Conservation (phyloP, 805 yeast species). For the Wickerhamomyces queroliae region DNA sequence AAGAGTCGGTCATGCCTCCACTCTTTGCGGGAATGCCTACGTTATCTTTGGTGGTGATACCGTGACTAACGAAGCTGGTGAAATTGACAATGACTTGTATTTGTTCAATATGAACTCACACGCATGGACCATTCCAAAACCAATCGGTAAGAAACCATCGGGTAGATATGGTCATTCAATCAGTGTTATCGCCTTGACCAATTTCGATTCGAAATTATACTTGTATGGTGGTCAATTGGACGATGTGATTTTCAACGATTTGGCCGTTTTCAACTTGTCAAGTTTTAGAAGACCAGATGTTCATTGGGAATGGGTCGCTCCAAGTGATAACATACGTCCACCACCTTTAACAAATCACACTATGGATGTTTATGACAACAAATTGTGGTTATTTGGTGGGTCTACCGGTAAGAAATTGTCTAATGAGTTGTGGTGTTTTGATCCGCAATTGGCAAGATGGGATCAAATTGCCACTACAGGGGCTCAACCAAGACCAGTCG, state of each 20-base stretch:
- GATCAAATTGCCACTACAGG: conserved; percentile 64
- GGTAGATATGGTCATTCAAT: conserved; percentile 96
- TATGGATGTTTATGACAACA: conserved; percentile 73
- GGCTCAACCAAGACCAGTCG: conserved; percentile 69
- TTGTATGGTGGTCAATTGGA: conserved; percentile 95
- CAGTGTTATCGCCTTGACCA: conserved; percentile 61
- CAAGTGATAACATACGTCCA: conserved; percentile 47
- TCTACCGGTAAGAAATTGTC: conserved; percentile 67
- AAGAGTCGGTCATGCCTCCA: conserved; percentile 92
- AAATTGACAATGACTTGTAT: conserved; percentile 85
- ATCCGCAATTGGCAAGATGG: conserved; percentile 69
- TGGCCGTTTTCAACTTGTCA: conserved; percentile 81
- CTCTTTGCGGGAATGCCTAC: conserved; percentile 90
- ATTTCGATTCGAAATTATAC: conserved; percentile 56
- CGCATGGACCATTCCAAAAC: conserved; percentile 76
- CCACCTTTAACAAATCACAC: conserved; percentile 91
- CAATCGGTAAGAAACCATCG: conserved; percentile 69
- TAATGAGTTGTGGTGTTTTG: conserved; percentile 77
- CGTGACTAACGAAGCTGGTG: conserved; percentile 65
- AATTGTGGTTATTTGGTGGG: conserved; percentile 89
- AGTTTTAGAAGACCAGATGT: conserved; percentile 80
- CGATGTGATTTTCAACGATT: conserved; percentile 73
- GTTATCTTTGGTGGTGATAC: conserved; percentile 97
- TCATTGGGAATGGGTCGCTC: conserved; percentile 71
- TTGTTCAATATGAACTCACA: conserved; percentile 74